Conservation (phyloP, 2,329 filamentous ascomycete species). For the Teratosphaeria epicoccoides region DNA sequence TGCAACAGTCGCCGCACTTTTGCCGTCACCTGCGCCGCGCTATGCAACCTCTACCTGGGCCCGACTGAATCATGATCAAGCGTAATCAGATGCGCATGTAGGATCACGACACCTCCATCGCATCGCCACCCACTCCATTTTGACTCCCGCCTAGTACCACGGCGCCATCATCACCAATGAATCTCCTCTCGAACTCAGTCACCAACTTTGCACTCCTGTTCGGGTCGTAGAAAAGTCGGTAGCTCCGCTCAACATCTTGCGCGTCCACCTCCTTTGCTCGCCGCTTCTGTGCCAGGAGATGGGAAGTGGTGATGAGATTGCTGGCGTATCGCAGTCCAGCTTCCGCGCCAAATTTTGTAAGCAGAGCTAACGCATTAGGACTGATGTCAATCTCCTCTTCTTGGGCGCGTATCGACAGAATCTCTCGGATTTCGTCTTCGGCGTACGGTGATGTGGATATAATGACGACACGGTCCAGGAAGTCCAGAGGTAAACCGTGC, state of each 20-base stretch:
- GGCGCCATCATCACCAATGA: slow-evolving; percentile 76
- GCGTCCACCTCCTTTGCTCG: slow-evolving; percentile 73
- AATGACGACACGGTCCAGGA: slow-evolving; percentile 91
- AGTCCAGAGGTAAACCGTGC: slow-evolving; percentile 88
- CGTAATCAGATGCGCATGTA: background rate
- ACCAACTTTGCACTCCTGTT: slow-evolving; percentile 83
- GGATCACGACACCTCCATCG: slow-evolving; percentile 54
- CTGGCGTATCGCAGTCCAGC: slow-evolving; percentile 90
- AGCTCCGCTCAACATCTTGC: slow-evolving; percentile 86
- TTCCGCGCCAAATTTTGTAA: slow-evolving; percentile 93
- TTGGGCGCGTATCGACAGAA: slow-evolving; percentile 80
- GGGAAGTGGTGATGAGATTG: slow-evolving; percentile 91
- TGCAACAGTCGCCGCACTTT: background rate
- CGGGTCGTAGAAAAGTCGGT: slow-evolving; percentile 87
- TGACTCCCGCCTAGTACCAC: slow-evolving; percentile 53
- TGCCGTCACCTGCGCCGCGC: background rate
- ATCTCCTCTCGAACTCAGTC: slow-evolving; percentile 75
- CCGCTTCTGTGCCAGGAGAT: slow-evolving; percentile 77
- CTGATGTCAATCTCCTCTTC: slow-evolving; percentile 93
- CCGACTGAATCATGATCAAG: background rate
- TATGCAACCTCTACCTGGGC: background rate
- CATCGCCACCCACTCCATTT: slow-evolving; percentile 44
- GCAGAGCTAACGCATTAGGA: slow-evolving; percentile 76
- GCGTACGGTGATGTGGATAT: slow-evolving; percentile 84
- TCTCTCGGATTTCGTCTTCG: slow-evolving; percentile 79